Evolutionary conservation across 805 yeast genomes (phyloP), one percentile per base, ranked within the genome.

Genomic region (Kregervanrija delftensis): DNA sequence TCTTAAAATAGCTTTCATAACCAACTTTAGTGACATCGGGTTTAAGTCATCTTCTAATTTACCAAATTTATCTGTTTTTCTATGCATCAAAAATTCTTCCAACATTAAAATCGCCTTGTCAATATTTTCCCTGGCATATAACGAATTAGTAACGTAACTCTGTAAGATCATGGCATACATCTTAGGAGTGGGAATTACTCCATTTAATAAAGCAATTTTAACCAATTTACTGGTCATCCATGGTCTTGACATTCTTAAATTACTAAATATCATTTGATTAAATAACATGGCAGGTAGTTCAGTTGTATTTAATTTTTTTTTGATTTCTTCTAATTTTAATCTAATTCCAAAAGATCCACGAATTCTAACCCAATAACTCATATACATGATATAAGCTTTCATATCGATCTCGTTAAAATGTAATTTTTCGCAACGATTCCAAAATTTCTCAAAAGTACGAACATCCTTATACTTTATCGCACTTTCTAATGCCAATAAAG

Each of bases 81-180:
- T 43, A 30, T 51, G 49, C 5, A 39, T 37, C 14, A 61, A 40
- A 30, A 61, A 35, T 22, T 59, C 60, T 14, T 59, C 56, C 35
- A 61, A 37, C 11, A 61, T 36, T 2, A 35, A 32, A 37, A 56
- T 41, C 0, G 56, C 55, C 39, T 50, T 43, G 8, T 52, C 57
- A 11, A 53, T 42, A 12, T 49, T 50, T 22, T 49, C 35, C n/a
- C 52, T 42, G 9, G 54, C 47, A 15, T 50, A 45, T 35, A 39
- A 35, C 10, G 38, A 41, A 42, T 40, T 37, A 4, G 46, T 37
- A 6, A 50, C 49, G 43, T 58, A 56, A 8, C 60, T 49, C n/a
- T 53, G 56, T 28, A 61, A 36, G 11, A 63, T 34, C 33, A 61
- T 43, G 3, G 65, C 59, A 44, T 62, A 60, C 1, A 63, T 61